Base-by-base conservation (phyloP, 352 stramenopile species). In the Pythium periplocum region DNA sequence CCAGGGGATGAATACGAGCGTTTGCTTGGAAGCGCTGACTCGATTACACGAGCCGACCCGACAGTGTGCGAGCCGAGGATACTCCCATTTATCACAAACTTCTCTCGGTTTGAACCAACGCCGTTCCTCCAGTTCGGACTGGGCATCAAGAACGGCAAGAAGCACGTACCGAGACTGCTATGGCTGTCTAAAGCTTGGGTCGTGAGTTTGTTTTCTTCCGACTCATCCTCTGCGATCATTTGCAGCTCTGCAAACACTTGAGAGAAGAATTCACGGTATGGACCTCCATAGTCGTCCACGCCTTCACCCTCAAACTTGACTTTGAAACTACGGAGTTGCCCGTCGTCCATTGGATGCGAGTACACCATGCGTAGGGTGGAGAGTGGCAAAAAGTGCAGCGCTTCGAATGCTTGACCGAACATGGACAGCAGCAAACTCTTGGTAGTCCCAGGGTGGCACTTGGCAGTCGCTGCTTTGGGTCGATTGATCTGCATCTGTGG, bases 241-340 rank as follows among this genome's bases (percentile, higher is more conserved):
- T 87, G 72, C 6, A 87, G 50, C 38, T 86, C 77, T 7, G 72
- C 69, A 17, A 90, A 92, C 38, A 94, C 83, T 53, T 96, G 86
- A 0, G 84, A 86, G 43, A 97, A 96, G 51, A 97, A 94, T 55
- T 97, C 93, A 33, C 93, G 79, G 62, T 98, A 98, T 8, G 92
- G 89, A 0, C 93, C 93, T 2, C 93, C 93, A 45, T 98, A 97
- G 68, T 98, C 93, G 60, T 98, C 89, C 1, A 96, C 91, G 5
- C 91, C 92, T 67, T 98, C 93, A 26, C 93, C 93, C 60, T 96
- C 88, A 48, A 98, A 98, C 58, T 96, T 96, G 12, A 98, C 88
- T 48, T 97, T 97, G 71, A 98, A 98, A 30, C 67, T 87, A 11
- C 89, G 73, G n/a, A 87, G 53, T 50, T 97, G 89, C 0, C 85